A percentile compares a stretch with the other conserved stretches of the same genome.
Conservation (phyloP, 305 asterid species). For the Fraxinus platypoda region DNA sequence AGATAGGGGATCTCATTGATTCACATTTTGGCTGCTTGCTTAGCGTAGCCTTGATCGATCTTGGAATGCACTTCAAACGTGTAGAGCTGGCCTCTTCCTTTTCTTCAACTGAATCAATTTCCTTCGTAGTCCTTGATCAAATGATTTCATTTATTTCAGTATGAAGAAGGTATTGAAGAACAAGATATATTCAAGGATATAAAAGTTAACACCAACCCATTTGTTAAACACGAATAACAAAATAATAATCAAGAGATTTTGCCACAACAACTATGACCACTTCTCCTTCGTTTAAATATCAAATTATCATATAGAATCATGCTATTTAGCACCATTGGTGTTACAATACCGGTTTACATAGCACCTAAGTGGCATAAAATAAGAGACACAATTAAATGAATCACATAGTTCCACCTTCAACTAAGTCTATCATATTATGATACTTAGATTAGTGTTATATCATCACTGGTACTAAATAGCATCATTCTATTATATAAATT, state of each 20-base stretch:
- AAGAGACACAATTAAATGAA: too few species aligned
- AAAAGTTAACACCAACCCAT: too few species aligned
- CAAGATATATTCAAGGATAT: neutral
- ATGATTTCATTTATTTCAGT: conserved; percentile 6
- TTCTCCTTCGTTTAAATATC: neutral
- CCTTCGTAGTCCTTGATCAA: conserved; percentile 53
- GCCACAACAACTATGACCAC: neutral
- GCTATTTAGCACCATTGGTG: too few species aligned
- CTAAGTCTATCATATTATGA: too few species aligned
- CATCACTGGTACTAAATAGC: too few species aligned
- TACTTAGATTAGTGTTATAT: too few species aligned
- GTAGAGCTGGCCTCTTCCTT: conserved; percentile 50
- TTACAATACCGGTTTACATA: too few species aligned
- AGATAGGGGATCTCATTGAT: conserved; percentile 81
- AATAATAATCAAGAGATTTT: neutral
- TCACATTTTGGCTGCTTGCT: conserved; percentile 82
- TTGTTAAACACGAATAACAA: too few species aligned
- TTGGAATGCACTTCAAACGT: conserved; percentile 75
- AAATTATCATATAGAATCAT: too few species aligned
- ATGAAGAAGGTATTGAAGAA: neutral
- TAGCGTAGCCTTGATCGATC: conserved; percentile 68
- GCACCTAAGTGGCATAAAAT: too few species aligned
- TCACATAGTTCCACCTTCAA: too few species aligned
- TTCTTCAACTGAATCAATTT: conserved; percentile 52
- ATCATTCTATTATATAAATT: neutral